These are phyloP conservation scores for Trypanosoma cruzi DNA, from an alignment of 208 protist genomes.

Conservation along the genomic window DNA sequence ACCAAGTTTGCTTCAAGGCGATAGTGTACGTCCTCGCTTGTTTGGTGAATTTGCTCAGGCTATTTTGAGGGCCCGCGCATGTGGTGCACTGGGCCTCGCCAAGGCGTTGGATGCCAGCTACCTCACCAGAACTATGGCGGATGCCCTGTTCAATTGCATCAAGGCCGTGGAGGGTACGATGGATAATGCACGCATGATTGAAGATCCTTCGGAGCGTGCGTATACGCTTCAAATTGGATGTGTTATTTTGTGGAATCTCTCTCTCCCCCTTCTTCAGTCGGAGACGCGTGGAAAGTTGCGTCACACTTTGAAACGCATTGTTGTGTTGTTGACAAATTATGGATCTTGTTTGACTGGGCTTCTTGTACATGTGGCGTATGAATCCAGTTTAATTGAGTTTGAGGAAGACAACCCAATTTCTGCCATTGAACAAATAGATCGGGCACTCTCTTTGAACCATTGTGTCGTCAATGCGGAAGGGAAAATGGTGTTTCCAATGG, in stretches of 20 bases:
- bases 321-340: constrained; percentile 19
- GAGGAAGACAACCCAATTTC: constrained; percentile 68
- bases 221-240: constrained; percentile 65
- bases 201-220: constrained; percentile 62
- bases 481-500: constrained; percentile 38
- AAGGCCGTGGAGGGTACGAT: constrained; percentile 57
- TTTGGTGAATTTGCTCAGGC: constrained; percentile 48
- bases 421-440: constrained; percentile 31
- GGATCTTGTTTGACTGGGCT: constrained; percentile 25
- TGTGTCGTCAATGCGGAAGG: constrained; percentile 23
- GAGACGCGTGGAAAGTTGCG: constrained; percentile 43
- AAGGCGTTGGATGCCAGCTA: constrained; percentile 53
- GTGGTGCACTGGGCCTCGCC: constrained; percentile 22
- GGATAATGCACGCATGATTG: constrained; percentile 60
- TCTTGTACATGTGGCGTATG: constrained; percentile 51
- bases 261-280: constrained; percentile 49
- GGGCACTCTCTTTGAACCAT: constrained; percentile 35
- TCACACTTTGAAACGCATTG: constrained; percentile 36
- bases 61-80: constrained; percentile 31
- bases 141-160: constrained; percentile 36
- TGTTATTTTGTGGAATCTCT: constrained; percentile 74
- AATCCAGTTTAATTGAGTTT: constrained; percentile 67
- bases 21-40: constrained; percentile 46
- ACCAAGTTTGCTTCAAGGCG: constrained; percentile 19
- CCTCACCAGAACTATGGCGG: constrained; percentile 37